Evolutionary conservation across 192 early-diverging fungal species (phyloP).

Genomic region (Podila epigama): DNA sequence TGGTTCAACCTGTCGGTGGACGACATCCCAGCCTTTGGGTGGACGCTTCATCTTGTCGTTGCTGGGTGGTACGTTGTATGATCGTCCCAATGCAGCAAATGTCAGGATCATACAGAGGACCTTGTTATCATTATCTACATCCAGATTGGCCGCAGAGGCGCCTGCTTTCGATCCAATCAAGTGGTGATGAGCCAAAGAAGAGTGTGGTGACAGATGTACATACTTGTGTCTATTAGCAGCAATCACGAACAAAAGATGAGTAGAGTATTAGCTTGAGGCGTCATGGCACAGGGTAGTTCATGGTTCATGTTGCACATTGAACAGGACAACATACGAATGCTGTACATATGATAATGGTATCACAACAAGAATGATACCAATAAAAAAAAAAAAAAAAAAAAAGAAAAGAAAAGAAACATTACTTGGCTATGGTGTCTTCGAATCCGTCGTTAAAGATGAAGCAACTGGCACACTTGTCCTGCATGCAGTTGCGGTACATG

Average conservation of each 20-base stretch:
- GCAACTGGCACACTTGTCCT: constrained; percentile 46
- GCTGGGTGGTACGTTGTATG: constrained; percentile 31
- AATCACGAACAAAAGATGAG: not conserved
- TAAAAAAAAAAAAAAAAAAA: not conserved
- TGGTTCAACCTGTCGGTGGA: constrained; percentile 16
- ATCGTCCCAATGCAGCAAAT: constrained; percentile 28
- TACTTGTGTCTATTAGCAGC: constrained; percentile 14
- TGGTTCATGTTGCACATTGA: too few relatives aligned
- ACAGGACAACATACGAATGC: too few relatives aligned
- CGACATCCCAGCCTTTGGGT: constrained; percentile 39
- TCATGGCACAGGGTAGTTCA: too few relatives aligned
- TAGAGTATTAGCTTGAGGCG: not conserved
- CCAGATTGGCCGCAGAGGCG: not conserved
- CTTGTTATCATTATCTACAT: constrained; percentile 17
- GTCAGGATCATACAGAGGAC: constrained; percentile 44
- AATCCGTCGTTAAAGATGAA: constrained; percentile 50
- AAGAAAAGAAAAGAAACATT: not conserved
- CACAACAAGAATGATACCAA: too few relatives aligned
- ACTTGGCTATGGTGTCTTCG: constrained; percentile 38
- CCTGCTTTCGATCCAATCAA: constrained; percentile 5
- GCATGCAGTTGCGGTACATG: constrained; percentile 49
- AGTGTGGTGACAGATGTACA: constrained; percentile 36
- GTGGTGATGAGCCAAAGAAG: constrained; percentile 26
- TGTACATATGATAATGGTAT: too few relatives aligned
- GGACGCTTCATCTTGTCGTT: constrained; percentile 35